Base-by-base conservation (phyloP, 495 filamentous ascomycete genomes). In the Penicillium simplicissimum region DNA sequence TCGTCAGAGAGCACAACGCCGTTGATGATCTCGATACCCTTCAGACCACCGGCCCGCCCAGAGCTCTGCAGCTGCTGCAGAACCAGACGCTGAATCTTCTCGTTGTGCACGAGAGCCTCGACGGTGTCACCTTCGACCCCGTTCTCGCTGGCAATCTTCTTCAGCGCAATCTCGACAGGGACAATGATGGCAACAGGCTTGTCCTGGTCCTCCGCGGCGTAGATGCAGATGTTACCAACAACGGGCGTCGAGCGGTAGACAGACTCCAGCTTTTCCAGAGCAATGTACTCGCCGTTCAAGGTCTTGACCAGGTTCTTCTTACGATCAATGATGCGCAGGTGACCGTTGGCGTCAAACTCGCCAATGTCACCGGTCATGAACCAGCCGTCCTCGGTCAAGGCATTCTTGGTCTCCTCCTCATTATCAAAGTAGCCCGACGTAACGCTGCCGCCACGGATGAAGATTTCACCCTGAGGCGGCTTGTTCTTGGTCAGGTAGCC, bases 221-320 rank as follows among this genome's bases (percentile, higher is more conserved):
- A 93, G 52, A 96, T 90, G 73, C 95, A 97, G 74, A 98, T 97
- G 76, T 98, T 98, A 68, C 83, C 89, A 23, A 97, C 93, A 3
- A 97, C 84, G 8, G 89, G 82, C 6, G 87, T 84, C 35, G 93
- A 87, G 58, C 95, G 91, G 79, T 98, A 98, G 62, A 96, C 81
- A 4, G 92, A 93, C 79, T 98, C 95, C 55, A 98, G 90, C 85
- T 98, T 98, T 87, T 98, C 95, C 19, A 98, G 84, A 35, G 95
- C 95, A 71, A 98, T 97, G 76, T 98, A 98, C 80, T 98, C 95
- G 69, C 95, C 95, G 71, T 93, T 92, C 58, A 90, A 81, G 3
- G 93, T 98, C 87, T 97, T 97, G 74, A 96, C 89, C 62, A 97
- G 76, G 74, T 97, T 97, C 88, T 97, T 97, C 90, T 96, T 97